Base-by-base conservation (phyloP, 352 stramenopile genomes). In the Globisporangium splendens region DNA sequence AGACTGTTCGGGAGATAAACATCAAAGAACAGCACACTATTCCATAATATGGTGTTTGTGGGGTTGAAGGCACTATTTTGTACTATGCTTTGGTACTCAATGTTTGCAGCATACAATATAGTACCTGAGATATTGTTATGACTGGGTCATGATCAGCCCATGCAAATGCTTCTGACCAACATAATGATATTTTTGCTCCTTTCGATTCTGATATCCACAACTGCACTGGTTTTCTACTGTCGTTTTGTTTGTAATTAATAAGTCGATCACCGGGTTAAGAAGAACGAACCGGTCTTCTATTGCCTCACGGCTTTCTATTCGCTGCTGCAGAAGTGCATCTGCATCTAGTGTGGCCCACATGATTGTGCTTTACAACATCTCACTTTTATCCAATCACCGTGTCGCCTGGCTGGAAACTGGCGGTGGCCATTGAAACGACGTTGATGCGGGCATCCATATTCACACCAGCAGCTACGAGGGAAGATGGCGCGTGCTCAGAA, bases 401-500 rank as follows among this genome's bases (percentile, higher is more conserved):
- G 38, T 43, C 38, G 8, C 8, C 10, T 43, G 14, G 10, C 14
- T 13, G 38, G 38, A 43, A 43, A 43, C 10, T 43, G 38, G 52
- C 48, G 52, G 52, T 58, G 52, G 24, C 52, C 52, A 58, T 58
- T 58, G 52, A 58, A 50, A 58, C 52, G 52, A 50, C 52, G 52
- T 50, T 42, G 35, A 15, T 22, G 38, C 38, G 8, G 11, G 18
- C 51, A 24, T 49, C 39, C 35, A 31, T 12, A 39, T 33, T 41
- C 21, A 24, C 51, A 49, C 4, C 38, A 52, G n/a, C 20, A 44
- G 17, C 20, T 35, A 44, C 4, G 48, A 18, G 12, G 41, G 17
- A 38, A 39, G 47, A 91, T 91, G 81, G 77, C 65, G 33, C 79
- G 82, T 48, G 56, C 75, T 47, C 66, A 77, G 21, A 77, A 75